phyloP scores from a whole-genome alignment of 108 stramenopile genomes.

The Ochromonas danica region DNA sequence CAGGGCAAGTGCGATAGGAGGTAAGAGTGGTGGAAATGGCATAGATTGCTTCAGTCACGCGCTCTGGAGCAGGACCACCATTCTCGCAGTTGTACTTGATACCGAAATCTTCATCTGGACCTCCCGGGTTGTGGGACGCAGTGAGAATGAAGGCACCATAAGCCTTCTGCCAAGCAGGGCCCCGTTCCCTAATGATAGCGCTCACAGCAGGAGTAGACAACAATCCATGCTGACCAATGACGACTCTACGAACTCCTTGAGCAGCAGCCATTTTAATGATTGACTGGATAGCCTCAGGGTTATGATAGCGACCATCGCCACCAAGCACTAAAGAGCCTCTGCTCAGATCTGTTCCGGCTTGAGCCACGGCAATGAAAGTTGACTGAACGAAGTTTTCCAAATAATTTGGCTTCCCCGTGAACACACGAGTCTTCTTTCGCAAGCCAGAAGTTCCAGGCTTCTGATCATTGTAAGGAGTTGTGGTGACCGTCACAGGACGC shows the following conservation, averaged over 20 bases:
- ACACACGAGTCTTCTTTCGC: slow-evolving; percentile 96
- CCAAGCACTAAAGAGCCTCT: slow-evolving; percentile 89
- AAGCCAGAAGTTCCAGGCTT: slow-evolving; percentile 99
- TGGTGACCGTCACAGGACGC: slow-evolving; percentile 67
- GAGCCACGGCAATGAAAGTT: slow-evolving; percentile 84
- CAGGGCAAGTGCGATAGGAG: slow-evolving; percentile 79
- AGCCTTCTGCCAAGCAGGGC: slow-evolving; percentile 89
- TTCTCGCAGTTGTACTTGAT: slow-evolving; percentile 99
- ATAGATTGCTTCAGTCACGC: slow-evolving; percentile 85
- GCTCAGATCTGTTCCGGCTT: slow-evolving; percentile 73
- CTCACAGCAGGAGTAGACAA: slow-evolving; percentile 96
- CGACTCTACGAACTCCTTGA: slow-evolving; percentile 73
- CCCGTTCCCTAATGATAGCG: slow-evolving; percentile 84
- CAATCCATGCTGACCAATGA: slow-evolving; percentile 93
- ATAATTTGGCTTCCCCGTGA: slow-evolving; percentile 87
- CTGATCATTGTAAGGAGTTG: slow-evolving; percentile 91
- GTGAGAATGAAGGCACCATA: slow-evolving; percentile 98
- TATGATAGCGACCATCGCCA: slow-evolving; percentile 98
- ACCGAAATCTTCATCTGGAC: slow-evolving; percentile 94
- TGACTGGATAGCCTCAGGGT: slow-evolving; percentile 86
- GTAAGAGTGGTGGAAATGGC: slow-evolving; percentile 78
- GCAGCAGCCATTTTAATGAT: slow-evolving; percentile 85
- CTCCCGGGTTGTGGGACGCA: slow-evolving; percentile 99
- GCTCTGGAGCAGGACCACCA: slow-evolving; percentile 95
- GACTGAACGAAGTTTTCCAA: slow-evolving; percentile 98